A percentile compares a stretch with the other conserved stretches of the same genome.
phyloP scores from a whole-genome alignment of 2,329 filamentous ascomycete species.

The Fusarium sp. region DNA sequence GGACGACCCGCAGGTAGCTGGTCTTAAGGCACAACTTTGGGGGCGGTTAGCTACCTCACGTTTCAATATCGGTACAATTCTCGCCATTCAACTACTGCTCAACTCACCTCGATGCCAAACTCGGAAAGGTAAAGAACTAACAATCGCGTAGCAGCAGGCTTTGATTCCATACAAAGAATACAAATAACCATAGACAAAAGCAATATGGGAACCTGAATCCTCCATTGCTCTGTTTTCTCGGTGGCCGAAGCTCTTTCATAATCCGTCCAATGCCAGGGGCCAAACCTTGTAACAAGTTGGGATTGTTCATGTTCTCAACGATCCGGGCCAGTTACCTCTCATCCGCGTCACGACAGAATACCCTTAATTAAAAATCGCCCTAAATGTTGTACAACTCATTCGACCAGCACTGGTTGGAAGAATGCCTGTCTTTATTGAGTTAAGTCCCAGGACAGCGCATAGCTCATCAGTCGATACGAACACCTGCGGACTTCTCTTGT shows the following conservation, averaged over 20 bases:
- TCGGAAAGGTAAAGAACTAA: neutral
- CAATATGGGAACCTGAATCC: slow-evolving; percentile 25
- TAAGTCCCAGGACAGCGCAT: slow-evolving; percentile 23
- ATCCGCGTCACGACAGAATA: slow-evolving; percentile 14
- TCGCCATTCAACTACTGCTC: slow-evolving; percentile 25
- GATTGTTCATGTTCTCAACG: slow-evolving; percentile 18
- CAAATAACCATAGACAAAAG: neutral
- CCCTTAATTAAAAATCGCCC: slow-evolving; percentile 10
- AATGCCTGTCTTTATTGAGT: slow-evolving; percentile 22
- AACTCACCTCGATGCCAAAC: slow-evolving; percentile 22
- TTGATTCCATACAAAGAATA: slow-evolving; percentile 3
- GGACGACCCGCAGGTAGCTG: slow-evolving; percentile 5
- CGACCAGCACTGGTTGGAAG: slow-evolving; percentile 17
- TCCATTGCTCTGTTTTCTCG: neutral
- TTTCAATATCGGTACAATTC: slow-evolving; percentile 21
- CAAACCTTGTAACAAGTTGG: slow-evolving; percentile 19
- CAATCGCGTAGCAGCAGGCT: slow-evolving; percentile 2
- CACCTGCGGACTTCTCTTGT: slow-evolving; percentile 16
- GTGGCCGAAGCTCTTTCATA: slow-evolving; percentile 20
- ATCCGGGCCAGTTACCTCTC: slow-evolving; percentile 14
- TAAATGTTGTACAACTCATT: slow-evolving; percentile 21
- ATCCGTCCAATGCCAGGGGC: slow-evolving; percentile 15
- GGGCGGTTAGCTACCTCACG: slow-evolving; percentile 1
- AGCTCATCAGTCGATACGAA: slow-evolving; percentile 26
- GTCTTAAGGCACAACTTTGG: neutral